Base-by-base conservation (phyloP, 345 rosid genomes). In the Citrus cavaleriei region DNA sequence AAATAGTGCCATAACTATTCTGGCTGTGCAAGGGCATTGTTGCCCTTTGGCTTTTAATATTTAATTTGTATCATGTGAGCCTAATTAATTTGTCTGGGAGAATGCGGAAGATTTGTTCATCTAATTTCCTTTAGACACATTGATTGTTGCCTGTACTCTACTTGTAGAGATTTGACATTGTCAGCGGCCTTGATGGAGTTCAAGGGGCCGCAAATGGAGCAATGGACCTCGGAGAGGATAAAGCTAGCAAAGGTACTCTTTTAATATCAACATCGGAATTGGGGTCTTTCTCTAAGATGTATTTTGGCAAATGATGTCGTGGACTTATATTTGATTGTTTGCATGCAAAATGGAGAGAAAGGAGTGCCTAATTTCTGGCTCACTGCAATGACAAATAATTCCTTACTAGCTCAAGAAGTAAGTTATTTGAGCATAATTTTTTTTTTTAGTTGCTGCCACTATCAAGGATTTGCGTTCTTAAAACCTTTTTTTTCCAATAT, bases 291-390 rank as follows among this genome's bases (percentile, higher is more conserved):
- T 64, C 21, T 68, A 58, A 49, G 54, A 2, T 38, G 42, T 38
- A 9, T 38, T 38, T 9, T 38, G 42, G 42, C 10, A 38, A 38
- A 38, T 38, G 18, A 9, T 0, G 14, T 30, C 40, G 21, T 9
- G 38, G n/a, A 40, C 79, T 69, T 74, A 8, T 85, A 66, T 67
- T 19, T 66, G 27, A 65, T 68, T 69, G 4, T 78, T 14, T 32
- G 5, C 28, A 28, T 19, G 69, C 83, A 76, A 40, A 16, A 13
- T 82, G 83, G 88, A 94, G 99, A 89, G 77, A 94, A 92, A 84
- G 98, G 99, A 82, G 98, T 97, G 32, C 99, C 99, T 46, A 89
- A 92, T 63, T 97, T 97, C 81, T 97, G 99, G 99, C 91, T 93
- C 28, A 85, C 49, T 77, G 98, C 98, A 21, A 85, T 97, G 96